Evolutionary conservation across 176 grass and related monocot genomes (phyloP).

Genomic region (Aechmea fasciata): DNA sequence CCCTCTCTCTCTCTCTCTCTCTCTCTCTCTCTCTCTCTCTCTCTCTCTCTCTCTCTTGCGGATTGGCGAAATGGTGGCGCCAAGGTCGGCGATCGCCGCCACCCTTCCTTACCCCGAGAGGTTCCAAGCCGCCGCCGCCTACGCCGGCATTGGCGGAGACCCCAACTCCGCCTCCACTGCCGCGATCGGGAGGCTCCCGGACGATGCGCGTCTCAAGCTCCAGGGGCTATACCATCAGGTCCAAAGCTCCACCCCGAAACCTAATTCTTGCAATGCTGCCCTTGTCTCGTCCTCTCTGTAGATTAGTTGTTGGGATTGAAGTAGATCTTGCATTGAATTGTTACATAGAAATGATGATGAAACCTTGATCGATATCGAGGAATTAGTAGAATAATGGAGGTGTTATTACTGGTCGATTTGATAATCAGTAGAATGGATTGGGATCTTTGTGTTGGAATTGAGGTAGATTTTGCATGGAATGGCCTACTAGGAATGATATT

Average conservation of each 20-base stretch:
- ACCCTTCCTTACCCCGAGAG: conserved; percentile 13
- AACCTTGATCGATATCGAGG: no score
- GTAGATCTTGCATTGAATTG: not conserved
- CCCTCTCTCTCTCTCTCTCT: no score
- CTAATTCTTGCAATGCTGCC: not conserved
- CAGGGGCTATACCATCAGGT: conserved; percentile 14
- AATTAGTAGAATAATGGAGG: no score
- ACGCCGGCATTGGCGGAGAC: conserved; percentile 2
- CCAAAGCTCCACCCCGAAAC: not conserved
- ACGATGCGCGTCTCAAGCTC: conserved; percentile 15
- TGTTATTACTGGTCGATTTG: no score
- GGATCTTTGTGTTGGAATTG: no score
- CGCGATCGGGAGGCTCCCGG: conserved; percentile 6
- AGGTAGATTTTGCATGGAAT: not conserved
- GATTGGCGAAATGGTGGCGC: no score
- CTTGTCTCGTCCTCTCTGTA: not conserved
- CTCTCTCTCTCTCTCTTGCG: not conserved
- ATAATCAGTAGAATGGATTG: no score
- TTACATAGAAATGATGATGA: no score
- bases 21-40: not conserved
- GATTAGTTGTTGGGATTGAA: not conserved
- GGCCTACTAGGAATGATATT: not conserved
- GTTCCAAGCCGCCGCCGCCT: conserved; percentile 12
- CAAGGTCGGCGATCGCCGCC: not conserved
- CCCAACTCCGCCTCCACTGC: not conserved